These are phyloP conservation scores for Penicillium sp. DNA, from an alignment of 2,329 filamentous ascomycete species.

Conservation along the genomic window DNA sequence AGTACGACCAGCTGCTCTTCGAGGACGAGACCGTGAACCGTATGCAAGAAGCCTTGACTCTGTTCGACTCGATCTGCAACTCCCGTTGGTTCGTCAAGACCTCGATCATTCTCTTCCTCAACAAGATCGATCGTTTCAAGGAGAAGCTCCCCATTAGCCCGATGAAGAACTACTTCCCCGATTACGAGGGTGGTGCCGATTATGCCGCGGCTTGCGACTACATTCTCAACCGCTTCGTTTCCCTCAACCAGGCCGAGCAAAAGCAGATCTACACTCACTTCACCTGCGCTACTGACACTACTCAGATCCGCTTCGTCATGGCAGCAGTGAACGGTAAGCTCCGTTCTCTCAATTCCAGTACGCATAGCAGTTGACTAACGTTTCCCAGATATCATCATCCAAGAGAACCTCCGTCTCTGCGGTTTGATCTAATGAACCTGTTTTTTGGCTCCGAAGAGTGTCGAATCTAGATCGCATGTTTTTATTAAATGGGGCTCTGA, in stretches of 20 bases:
- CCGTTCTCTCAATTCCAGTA: conserved; percentile 3
- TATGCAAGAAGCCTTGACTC: conserved; percentile 68
- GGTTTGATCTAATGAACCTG: conserved; percentile 75
- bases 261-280: conserved; percentile 99
- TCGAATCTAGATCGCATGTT: conserved; percentile 34
- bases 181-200: conserved; percentile 87
- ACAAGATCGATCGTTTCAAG: conserved; percentile 73
- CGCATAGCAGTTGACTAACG: not conserved
- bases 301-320: conserved; percentile 99
- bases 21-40: conserved; percentile 89
- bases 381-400: conserved; percentile 89
- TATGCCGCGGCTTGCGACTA: conserved; percentile 97
- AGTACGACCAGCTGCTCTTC: conserved; percentile 93
- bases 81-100: conserved; percentile 70
- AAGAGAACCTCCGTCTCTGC: conserved; percentile 96
- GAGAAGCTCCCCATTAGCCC: conserved; percentile 69
- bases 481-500: conserved; percentile 29
- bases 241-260: conserved; percentile 96
- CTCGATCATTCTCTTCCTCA: conserved; percentile 68
- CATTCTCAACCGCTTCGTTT: conserved; percentile 97
- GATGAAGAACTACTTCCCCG: conserved; percentile 73
- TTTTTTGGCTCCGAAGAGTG: conserved; percentile 27
- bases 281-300: conserved; percentile 97
- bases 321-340: conserved; percentile 90
- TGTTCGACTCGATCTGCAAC: conserved; percentile 71